phyloP scores from a whole-genome alignment of 2,329 filamentous ascomycete species.

The Exophiala dermatitidis region DNA sequence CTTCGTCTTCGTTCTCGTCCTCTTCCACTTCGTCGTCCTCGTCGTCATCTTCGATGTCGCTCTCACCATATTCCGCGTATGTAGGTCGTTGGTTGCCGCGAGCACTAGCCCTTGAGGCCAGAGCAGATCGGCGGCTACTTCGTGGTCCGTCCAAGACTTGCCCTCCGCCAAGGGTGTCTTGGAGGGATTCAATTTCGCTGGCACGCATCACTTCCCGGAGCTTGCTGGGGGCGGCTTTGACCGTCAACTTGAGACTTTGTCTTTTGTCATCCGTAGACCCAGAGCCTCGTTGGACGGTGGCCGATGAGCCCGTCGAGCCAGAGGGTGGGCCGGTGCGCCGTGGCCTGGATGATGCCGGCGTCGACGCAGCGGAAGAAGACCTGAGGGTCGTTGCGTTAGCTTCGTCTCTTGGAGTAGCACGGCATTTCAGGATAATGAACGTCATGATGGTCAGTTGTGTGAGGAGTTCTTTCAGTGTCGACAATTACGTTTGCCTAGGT shows the following conservation, averaged over 20 bases:
- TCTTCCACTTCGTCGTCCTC: conserved; percentile 37
- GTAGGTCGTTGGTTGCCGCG: conserved; percentile 38
- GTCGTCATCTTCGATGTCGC: conserved; percentile 38
- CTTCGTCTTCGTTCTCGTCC: conserved; percentile 30
- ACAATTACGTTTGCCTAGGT: not conserved
- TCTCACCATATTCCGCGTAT: conserved; percentile 32
- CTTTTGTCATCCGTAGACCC: conserved; percentile 30
- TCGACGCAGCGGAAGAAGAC: conserved; percentile 14
- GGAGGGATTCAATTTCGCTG: conserved; percentile 26
- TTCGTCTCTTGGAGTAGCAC: not conserved
- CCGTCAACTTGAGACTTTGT: conserved; percentile 41
- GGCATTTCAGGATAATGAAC: conserved; percentile 17
- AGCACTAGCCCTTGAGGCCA: conserved; percentile 28
- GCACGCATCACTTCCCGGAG: conserved; percentile 41
- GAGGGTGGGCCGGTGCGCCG: conserved; percentile 32
- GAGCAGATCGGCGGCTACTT: conserved; percentile 33
- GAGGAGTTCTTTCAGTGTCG: not conserved
- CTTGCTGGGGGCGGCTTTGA: conserved; percentile 46
- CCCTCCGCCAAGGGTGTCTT: conserved; percentile 42
- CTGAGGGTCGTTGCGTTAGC: conserved; percentile 17
- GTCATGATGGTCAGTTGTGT: conserved; percentile 10
- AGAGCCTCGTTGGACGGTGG: conserved; percentile 17
- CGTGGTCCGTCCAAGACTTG: conserved; percentile 42
- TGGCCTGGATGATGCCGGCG: conserved; percentile 31
- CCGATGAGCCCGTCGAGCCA: conserved; percentile 7